Conservation (phyloP, 2,329 filamentous ascomycete species). For the Venturia asperata region DNA sequence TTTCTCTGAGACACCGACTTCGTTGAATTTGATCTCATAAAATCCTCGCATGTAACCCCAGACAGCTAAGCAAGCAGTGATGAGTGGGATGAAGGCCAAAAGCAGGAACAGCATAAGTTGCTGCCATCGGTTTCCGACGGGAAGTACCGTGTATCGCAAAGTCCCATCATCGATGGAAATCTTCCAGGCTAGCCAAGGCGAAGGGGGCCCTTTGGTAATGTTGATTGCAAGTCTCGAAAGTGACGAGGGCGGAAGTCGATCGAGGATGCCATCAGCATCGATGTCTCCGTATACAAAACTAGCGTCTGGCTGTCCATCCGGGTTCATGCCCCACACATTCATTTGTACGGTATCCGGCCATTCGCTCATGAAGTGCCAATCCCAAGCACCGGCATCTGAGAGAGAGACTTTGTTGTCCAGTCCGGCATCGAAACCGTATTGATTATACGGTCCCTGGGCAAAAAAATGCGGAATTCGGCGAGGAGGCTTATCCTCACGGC, state of each 20-base stretch:
- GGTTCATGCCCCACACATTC: constrained; percentile 61
- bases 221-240: constrained; percentile 52
- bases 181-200: constrained; percentile 49
- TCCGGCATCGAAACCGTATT: constrained; percentile 57
- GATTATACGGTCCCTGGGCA: constrained; percentile 56
- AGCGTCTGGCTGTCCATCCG: constrained; percentile 54
- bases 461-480: constrained; percentile 57
- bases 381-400: constrained; percentile 44
- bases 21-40: constrained; percentile 58
- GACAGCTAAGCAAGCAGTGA: constrained; percentile 44
- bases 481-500: constrained; percentile 28
- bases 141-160: constrained; percentile 45
- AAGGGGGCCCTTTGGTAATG: constrained; percentile 48
- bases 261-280: constrained; percentile 52
- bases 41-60: constrained; percentile 55
- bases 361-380: constrained; percentile 54
- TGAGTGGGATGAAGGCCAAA: constrained; percentile 47
- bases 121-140: constrained; percentile 46
- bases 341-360: constrained; percentile 57
- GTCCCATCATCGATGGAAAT: constrained; percentile 50
- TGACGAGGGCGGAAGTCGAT: constrained; percentile 55
- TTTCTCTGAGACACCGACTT: constrained; percentile 45
- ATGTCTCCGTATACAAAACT: constrained; percentile 55
- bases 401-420: constrained; percentile 47
- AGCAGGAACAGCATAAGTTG: constrained; percentile 51